Evolutionary conservation across 1,284 basidiomycete genomes (phyloP), one percentile per base, ranked within the genome.

Genomic region (Ustilago sp.): DNA sequence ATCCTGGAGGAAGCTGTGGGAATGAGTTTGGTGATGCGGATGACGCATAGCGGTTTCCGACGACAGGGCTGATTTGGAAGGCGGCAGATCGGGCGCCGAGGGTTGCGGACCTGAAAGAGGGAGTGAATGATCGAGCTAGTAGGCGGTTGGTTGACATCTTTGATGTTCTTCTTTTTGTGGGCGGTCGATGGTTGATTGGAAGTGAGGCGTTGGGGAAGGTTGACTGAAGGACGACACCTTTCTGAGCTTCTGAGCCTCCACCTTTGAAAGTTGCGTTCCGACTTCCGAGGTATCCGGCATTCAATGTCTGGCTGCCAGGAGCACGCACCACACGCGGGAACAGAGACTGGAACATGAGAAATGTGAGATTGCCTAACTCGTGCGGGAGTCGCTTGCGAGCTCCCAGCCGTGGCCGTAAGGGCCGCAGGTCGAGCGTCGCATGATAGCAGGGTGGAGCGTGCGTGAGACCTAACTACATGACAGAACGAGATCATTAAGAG

Each of bases 1-100:
- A 80, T 32, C 81, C 81, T 39, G 77, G 68, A 1, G 81, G 81
- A 8, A 83, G 63, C 31, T 73, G 74, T 1, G 74, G 70, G 55
- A 67, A 63, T 4, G 59, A 51, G 47, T 68, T 68, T 15, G 74
- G 73, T n/a, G 74, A 59, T 2, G 67, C 60, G 15, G 68, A 68
- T 5, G 74, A 72, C 36, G 74, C 74, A 36, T 65, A 74, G 38
- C 28, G 58, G 32, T 55, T 55, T 1, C 38, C 6, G 15, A 23
- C 3, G 39, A 53, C 31, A 17, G 34, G 9, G 56, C 17, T 50
- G 13, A 41, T 35, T 4, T 15, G 38, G 19, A 28, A 41, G 48
- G 53, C 15, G 17, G 32, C 5, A 39, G 19, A 41, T 28, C 23
- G 31, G 11, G 28, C 12, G 8, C 8, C 48, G 0, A 32, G 9